A percentile compares a stretch with the other conserved stretches of the same genome.
phyloP scores from a whole-genome alignment of 179 eudicot species.

The Gypsophila paniculata region DNA sequence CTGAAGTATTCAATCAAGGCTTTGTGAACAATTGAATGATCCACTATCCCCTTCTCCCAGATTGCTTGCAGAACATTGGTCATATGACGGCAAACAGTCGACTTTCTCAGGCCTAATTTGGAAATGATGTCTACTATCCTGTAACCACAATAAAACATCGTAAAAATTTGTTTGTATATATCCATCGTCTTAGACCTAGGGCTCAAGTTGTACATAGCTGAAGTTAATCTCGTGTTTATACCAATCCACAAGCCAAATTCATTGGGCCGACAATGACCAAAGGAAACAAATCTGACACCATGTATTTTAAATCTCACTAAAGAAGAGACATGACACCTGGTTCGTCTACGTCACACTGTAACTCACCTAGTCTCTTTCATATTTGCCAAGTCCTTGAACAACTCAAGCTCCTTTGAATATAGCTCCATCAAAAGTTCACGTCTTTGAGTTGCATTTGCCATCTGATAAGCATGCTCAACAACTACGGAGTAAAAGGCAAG shows the following conservation, averaged over 20 bases:
- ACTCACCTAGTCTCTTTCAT: slow-evolving; percentile 69
- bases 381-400: slow-evolving; percentile 77
- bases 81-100: slow-evolving; percentile 78
- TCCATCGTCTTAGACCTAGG: slow-evolving; percentile 6
- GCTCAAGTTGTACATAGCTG: neutral
- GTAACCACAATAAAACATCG: slow-evolving; percentile 18
- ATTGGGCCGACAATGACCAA: slow-evolving; percentile 2
- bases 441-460: slow-evolving; percentile 76
- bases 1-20: slow-evolving; percentile 71
- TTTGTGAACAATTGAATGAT: slow-evolving; percentile 86
- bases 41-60: slow-evolving; percentile 89
- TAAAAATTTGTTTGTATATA: neutral
- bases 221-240: neutral
- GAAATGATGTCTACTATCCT: slow-evolving; percentile 80
- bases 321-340: neutral
- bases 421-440: slow-evolving; percentile 78
- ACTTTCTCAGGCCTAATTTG: slow-evolving; percentile 63
- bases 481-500: slow-evolving; percentile 54
- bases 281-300: neutral
- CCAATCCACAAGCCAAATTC: slow-evolving; percentile 7
- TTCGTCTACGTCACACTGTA: neutral
- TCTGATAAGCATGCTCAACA: slow-evolving; percentile 72
- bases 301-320: neutral
- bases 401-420: slow-evolving; percentile 84
- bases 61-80: slow-evolving; percentile 64